Evolutionary conservation across 73 alveolate species (phyloP), one percentile per base, ranked within the genome.

Genomic region (Blepharisma japonicum): DNA sequence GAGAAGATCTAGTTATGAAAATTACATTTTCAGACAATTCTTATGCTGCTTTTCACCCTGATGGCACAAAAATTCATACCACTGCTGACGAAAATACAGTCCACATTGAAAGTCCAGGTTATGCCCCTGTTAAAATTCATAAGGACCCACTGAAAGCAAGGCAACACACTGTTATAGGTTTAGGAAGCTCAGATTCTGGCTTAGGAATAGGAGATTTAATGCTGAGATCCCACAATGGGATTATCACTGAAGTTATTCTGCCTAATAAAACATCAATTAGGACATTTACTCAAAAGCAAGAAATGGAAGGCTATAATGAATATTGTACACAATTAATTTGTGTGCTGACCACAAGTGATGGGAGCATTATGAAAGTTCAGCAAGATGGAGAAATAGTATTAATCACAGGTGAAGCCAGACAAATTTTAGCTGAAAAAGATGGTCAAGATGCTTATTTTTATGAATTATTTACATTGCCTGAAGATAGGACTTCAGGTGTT

Each of bases 351-450:
- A 86, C 94, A 87, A 82, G 54, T 49, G 97, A 94, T 61, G 90
- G 86, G 51, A 81, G 90, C 68, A 90, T 94, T 47, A 79, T 94
- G 66, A 91, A 92, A 81, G 89, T 91, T 27, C 82, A 84, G 48
- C 94, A 91, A 84, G 94, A 90, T 79, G 98, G 98, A 21, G 98
- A 94, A 66, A 86, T 94, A 51, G 96, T 86, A n/a, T 51, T 91
- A 23, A 87, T 94, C 77, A 71, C 97, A 6, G 78, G 94, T 11
- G 93, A 86, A 68, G 91, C 89, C 77, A 91, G 98, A 77, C 88
- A 91, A 46, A 82, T 82, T 77, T 77, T 94, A 45, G 92, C 93
- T 77, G 84, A 87, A 20, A 84, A 71, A 47, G 95, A 95, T 66
- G 88, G 90, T 86, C 72, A 94, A 50, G 79, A 79, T 68, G 91